These are phyloP conservation scores for Stephanodiscus triporus DNA, from an alignment of 108 stramenopile species.

Conservation along the genomic window DNA sequence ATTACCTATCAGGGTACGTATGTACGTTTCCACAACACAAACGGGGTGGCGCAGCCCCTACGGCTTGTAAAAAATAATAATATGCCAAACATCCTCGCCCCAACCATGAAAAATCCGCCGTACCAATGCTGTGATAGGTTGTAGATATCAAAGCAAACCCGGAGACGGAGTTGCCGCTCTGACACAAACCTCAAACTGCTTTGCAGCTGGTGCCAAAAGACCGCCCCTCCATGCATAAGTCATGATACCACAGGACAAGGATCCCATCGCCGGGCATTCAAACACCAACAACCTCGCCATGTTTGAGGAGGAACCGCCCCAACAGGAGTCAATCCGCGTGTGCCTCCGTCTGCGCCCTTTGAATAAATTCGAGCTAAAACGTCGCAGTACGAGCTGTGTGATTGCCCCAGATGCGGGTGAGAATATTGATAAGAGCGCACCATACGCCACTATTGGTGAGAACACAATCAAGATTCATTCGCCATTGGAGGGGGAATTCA, in stretches of 20 bases:
- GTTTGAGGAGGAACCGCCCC: slow-evolving; percentile 36
- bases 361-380: slow-evolving; percentile 69
- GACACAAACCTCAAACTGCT: too few relatives aligned
- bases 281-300: background rate
- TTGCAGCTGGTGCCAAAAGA: too few relatives aligned
- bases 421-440: slow-evolving; percentile 38
- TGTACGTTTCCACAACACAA: too few relatives aligned
- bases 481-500: slow-evolving; percentile 60
- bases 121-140: too few relatives aligned
- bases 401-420: slow-evolving; percentile 12
- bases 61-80: too few relatives aligned
- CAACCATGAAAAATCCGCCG: too few relatives aligned
- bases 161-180: too few relatives aligned
- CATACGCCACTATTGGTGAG: background rate
- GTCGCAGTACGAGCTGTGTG: slow-evolving; percentile 71
- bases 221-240: background rate
- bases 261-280: background rate
- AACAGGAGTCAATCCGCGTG: slow-evolving; percentile 54
- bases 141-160: too few relatives aligned
- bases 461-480: slow-evolving; percentile 62
- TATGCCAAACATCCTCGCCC: too few relatives aligned
- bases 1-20: too few relatives aligned
- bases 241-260: background rate
- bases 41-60: too few relatives aligned
- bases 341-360: slow-evolving; percentile 72